Percentiles rank a stretch among this genome's conserved stretches.
Evolutionary conservation across 768 basidiomycete genomes (phyloP).

Genomic region (Trametes maxima): DNA sequence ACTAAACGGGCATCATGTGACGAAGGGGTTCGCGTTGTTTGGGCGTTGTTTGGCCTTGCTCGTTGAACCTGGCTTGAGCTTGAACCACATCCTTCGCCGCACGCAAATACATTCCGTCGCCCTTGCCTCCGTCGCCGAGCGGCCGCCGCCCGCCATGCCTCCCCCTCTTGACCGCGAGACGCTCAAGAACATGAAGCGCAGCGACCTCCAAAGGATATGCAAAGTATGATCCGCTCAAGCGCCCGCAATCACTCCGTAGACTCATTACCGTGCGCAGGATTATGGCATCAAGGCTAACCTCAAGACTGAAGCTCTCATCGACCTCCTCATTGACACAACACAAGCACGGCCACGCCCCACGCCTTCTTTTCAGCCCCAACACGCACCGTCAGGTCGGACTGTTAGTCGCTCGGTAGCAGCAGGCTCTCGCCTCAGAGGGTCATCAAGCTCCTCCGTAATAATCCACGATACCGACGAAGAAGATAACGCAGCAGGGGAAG

Average conservation of each 20-base stretch:
- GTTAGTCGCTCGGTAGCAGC: conserved; percentile 31
- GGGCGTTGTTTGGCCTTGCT: conserved; percentile 53
- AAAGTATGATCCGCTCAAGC: conserved; percentile 48
- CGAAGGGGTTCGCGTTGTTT: conserved; percentile 32
- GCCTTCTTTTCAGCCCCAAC: conserved; percentile 28
- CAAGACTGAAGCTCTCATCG: conserved; percentile 78
- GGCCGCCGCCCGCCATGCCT: conserved; percentile 37
- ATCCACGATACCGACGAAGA: conserved; percentile 50
- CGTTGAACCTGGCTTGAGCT: conserved; percentile 42
- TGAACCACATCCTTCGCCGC: conserved; percentile 17
- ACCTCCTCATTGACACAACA: conserved; percentile 60
- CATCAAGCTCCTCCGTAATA: conserved; percentile 40
- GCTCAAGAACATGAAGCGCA: conserved; percentile 56
- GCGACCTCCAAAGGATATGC: conserved; percentile 58
- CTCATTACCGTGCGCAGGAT: conserved; percentile 47
- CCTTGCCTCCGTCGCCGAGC: not conserved
- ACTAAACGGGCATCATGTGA: conserved; percentile 36
- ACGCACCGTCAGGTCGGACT: conserved; percentile 38
- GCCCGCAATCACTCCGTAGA: not conserved
- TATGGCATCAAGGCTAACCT: conserved; percentile 82
- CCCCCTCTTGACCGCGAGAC: conserved; percentile 44
- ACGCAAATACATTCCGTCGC: not conserved
- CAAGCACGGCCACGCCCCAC: conserved; percentile 27
- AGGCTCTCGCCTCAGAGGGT: conserved; percentile 32
- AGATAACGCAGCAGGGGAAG: conserved; percentile 33